phyloP scores from a whole-genome alignment of 2,329 filamentous ascomycete genomes.

The Fusarium nanum region DNA sequence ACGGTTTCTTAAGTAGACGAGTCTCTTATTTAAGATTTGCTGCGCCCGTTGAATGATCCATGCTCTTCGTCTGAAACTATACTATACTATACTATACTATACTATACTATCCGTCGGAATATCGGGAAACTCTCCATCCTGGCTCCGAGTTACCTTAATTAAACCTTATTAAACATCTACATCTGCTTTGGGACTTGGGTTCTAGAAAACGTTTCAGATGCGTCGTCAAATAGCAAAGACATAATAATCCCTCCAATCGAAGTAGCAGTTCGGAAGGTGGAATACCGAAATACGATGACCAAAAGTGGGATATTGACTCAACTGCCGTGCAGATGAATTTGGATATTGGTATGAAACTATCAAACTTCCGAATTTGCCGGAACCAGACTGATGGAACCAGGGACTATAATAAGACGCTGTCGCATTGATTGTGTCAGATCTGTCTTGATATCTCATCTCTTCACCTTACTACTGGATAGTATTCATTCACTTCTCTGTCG shows the following conservation, averaged over 20 bases:
- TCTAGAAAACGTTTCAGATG: slow-evolving; percentile 38
- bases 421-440: neutral
- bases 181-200: slow-evolving; percentile 11
- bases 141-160: slow-evolving; percentile 29
- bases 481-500: slow-evolving; percentile 28
- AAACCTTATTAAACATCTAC: slow-evolving; percentile 31
- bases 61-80: slow-evolving; percentile 21
- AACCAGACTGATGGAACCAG: neutral
- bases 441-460: slow-evolving; percentile 3
- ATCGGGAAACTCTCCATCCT: neutral
- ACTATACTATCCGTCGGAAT: neutral
- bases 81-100: neutral
- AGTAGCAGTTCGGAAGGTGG: neutral
- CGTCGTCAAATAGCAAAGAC: neutral
- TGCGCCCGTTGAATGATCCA: slow-evolving; percentile 4
- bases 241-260: slow-evolving; percentile 35
- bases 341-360: slow-evolving; percentile 8
- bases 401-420: slow-evolving; percentile 3
- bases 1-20: neutral
- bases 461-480: slow-evolving; percentile 36
- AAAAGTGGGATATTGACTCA: slow-evolving; percentile 18
- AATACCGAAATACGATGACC: neutral
- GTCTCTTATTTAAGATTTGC: neutral
- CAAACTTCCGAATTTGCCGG: slow-evolving; percentile 30
- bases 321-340: slow-evolving; percentile 16